Percentiles rank a stretch among this genome's conserved stretches.
Conservation (phyloP, 371 early-diverging fungal species). For the Mortierella sp. region DNA sequence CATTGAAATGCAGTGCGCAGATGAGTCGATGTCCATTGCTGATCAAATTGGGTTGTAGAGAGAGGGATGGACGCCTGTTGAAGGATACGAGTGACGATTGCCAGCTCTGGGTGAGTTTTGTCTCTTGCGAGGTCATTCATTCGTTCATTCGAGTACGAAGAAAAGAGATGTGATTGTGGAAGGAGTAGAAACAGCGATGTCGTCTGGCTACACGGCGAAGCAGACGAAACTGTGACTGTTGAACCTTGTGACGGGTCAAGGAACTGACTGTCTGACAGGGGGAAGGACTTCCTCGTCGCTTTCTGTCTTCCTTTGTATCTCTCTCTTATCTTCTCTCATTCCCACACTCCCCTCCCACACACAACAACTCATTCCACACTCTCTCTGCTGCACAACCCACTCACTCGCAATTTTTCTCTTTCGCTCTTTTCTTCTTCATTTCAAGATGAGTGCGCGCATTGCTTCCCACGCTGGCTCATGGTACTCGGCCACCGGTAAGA, state of each 20-base stretch:
- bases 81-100: slow-evolving; percentile 38
- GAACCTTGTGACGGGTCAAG: slow-evolving; percentile 9
- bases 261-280: background rate
- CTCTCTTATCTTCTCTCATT: background rate
- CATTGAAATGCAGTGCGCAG: slow-evolving; percentile 39
- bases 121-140: slow-evolving; percentile 29
- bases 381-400: background rate
- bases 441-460: slow-evolving; percentile 37
- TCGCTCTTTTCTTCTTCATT: background rate
- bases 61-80: slow-evolving; percentile 31
- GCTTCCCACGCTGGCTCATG: slow-evolving; percentile 50
- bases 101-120: slow-evolving; percentile 31
- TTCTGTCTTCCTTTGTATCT: background rate
- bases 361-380: too few relatives aligned
- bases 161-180: background rate
- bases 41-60: slow-evolving; percentile 22
- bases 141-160: slow-evolving; percentile 18
- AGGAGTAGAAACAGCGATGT: background rate
- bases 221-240: background rate
- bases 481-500: slow-evolving; percentile 42
- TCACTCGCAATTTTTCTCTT: background rate
- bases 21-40: slow-evolving; percentile 37
- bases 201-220: background rate
- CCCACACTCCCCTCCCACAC: background rate
- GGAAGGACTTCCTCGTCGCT: background rate